Base-by-base conservation (phyloP, 768 basidiomycete genomes). In the Asterophora parasitica region DNA sequence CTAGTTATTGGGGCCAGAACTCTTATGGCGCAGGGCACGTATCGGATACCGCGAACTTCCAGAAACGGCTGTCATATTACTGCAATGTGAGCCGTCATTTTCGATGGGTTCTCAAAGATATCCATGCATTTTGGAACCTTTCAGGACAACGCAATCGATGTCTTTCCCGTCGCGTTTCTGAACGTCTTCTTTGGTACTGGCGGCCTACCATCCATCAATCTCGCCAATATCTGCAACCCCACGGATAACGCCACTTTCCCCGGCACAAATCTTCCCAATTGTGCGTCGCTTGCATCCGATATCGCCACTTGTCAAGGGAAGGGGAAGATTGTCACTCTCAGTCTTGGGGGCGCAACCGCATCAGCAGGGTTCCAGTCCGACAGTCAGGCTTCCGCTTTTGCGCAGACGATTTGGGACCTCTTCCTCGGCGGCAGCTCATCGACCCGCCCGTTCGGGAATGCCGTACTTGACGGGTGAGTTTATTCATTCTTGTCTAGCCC, bases 211-310 rank as follows among this genome's bases (percentile, higher is more conserved):
- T 77, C 76, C 6, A 68, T 88, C 44, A 82, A 89, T 61, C 71
- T 87, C 10, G 85, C 82, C 1, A 87, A 83, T 56, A 83, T 69
- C n/a, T 86, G 85, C 65, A 86, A 79, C 59, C 69, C 71, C 11
- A 70, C 61, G 4, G 71, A 77, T 53, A 76, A 82, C 45, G 60
- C 74, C 0, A 73, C 77, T 13, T 87, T 86, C 50, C 61, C 82
- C 8, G 84, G 82, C 16, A 83, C 82, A 13, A 63, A 69, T 27
- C 73, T 88, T 23, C 75, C 81, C 9, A 70, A 87, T 58, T 88
- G 87, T 57, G 58, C 69, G 4, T 73, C 74, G 50, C 66, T 88
- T 32, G 82, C 82, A 1, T 53, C 75, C 4, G 79, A 81, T 51
- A 88, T 89, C 54, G 52, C 73, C 51, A 67, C 74, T 28, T 88